phyloP scores from a whole-genome alignment of 164 flowering plant genomes.

The Magnolia kwangsiensis region DNA sequence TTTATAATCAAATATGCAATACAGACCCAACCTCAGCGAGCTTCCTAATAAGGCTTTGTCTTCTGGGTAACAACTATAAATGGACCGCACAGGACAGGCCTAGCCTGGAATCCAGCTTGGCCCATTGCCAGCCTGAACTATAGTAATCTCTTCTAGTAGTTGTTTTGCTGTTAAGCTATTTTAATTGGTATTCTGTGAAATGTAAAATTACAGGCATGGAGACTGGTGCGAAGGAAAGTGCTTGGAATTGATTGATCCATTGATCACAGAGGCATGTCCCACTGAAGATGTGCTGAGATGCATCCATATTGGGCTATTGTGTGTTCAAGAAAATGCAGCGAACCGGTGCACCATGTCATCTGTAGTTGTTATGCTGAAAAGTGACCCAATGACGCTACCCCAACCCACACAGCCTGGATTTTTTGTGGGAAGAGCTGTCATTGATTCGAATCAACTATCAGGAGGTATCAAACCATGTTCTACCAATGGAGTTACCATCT shows the following conservation, averaged over 20 bases:
- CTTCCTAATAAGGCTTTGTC: too few species aligned
- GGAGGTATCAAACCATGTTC: not conserved
- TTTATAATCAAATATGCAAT: too few species aligned
- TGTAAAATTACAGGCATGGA: conserved; percentile 9
- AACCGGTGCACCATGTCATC: conserved; percentile 9
- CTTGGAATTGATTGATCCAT: conserved; percentile 8
- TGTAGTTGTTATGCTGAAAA: conserved; percentile 2
- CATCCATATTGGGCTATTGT: conserved; percentile 10
- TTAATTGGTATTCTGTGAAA: not conserved
- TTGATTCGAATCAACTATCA: not conserved
- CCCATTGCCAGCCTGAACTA: too few species aligned
- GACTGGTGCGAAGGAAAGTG: conserved; percentile 1
- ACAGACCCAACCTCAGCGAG: too few species aligned
- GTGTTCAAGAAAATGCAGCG: conserved; percentile 11
- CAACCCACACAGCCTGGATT: conserved; percentile 5
- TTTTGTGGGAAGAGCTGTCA: not conserved
- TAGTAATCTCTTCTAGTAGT: too few species aligned
- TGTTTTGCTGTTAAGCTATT: too few species aligned
- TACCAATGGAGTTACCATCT: not conserved
- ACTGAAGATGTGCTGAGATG: conserved; percentile 8
- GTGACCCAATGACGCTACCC: not conserved
- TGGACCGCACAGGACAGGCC: too few species aligned
- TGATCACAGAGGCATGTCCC: not conserved
- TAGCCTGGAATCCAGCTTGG: too few species aligned
- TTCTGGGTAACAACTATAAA: too few species aligned